These are phyloP conservation scores for Piromyces sp. DNA, from an alignment of 192 early-diverging fungal genomes.

Conservation along the genomic window DNA sequence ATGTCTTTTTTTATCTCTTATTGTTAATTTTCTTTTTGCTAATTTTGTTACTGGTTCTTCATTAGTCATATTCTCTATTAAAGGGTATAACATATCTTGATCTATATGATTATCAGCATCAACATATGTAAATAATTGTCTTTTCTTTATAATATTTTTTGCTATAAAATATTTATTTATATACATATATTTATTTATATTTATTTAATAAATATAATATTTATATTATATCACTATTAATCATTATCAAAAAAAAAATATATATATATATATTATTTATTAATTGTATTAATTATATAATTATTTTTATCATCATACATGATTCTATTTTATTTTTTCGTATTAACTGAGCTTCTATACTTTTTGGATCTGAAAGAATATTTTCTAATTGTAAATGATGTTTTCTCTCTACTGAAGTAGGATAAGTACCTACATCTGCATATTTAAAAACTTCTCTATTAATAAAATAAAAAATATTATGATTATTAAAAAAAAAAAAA, in stretches of 20 bases:
- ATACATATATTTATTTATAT: too few relatives aligned
- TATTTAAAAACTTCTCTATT: background rate
- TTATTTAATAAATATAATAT: too few relatives aligned
- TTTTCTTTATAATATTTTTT: background rate
- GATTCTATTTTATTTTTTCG: background rate
- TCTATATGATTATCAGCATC: slow-evolving; percentile 7
- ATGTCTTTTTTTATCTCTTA: background rate
- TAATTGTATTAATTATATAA: too few relatives aligned
- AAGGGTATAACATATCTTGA: background rate
- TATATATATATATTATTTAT: too few relatives aligned
- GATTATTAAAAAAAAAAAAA: too few relatives aligned
- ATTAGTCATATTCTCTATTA: background rate
- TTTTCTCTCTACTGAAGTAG: background rate
- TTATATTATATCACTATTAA: too few relatives aligned
- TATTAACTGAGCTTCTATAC: background rate
- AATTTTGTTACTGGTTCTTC: background rate
- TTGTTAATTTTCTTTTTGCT: background rate
- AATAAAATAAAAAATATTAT: background rate
- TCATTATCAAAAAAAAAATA: too few relatives aligned
- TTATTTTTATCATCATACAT: background rate
- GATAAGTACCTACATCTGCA: background rate
- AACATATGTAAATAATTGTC: slow-evolving; percentile 13
- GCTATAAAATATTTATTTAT: background rate
- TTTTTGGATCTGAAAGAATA: background rate
- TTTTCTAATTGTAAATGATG: background rate